Conservation (phyloP, 169 alveolate species). For the Babesia caballi region DNA sequence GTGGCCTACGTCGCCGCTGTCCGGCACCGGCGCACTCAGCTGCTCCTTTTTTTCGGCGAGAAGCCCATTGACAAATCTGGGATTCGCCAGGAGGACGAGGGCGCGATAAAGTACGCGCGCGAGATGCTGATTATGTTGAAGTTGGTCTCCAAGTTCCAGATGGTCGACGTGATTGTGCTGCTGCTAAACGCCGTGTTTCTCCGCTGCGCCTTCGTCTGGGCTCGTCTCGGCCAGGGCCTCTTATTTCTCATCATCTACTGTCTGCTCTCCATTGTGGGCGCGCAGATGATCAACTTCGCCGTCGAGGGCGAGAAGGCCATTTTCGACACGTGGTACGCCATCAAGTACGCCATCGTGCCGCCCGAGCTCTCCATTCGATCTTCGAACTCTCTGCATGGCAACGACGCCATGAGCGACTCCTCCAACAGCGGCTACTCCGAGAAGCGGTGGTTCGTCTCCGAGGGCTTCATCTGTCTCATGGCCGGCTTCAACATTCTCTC, state of each 20-base stretch:
- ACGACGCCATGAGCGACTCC: background rate
- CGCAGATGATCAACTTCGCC: slow-evolving; percentile 61
- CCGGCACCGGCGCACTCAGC: slow-evolving; percentile 42
- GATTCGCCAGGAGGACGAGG: slow-evolving; percentile 43
- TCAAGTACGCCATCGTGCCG: slow-evolving; percentile 30
- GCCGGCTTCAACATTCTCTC: slow-evolving; percentile 37
- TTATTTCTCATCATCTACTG: slow-evolving; percentile 49
- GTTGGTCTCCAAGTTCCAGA: slow-evolving; percentile 61
- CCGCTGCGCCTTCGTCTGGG: slow-evolving; percentile 55
- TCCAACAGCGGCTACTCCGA: background rate
- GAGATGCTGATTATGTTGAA: slow-evolving; percentile 51
- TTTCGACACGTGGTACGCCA: slow-evolving; percentile 62
- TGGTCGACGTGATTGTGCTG: slow-evolving; percentile 57
- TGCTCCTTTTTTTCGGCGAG: slow-evolving; percentile 33
- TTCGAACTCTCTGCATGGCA: background rate
- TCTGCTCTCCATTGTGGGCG: slow-evolving; percentile 53
- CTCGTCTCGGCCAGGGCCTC: slow-evolving; percentile 50
- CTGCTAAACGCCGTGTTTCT: slow-evolving; percentile 42
- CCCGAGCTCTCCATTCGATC: slow-evolving; percentile 2
- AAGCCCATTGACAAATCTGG: slow-evolving; percentile 37
- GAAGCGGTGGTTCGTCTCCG: slow-evolving; percentile 56
- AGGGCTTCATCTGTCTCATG: slow-evolving; percentile 46
- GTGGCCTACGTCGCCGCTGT: slow-evolving; percentile 21
- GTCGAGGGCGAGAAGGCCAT: slow-evolving; percentile 63
- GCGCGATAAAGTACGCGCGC: slow-evolving; percentile 50